Conservation (phyloP, 306 rosid genomes). For the Ochetophila trinervis region DNA sequence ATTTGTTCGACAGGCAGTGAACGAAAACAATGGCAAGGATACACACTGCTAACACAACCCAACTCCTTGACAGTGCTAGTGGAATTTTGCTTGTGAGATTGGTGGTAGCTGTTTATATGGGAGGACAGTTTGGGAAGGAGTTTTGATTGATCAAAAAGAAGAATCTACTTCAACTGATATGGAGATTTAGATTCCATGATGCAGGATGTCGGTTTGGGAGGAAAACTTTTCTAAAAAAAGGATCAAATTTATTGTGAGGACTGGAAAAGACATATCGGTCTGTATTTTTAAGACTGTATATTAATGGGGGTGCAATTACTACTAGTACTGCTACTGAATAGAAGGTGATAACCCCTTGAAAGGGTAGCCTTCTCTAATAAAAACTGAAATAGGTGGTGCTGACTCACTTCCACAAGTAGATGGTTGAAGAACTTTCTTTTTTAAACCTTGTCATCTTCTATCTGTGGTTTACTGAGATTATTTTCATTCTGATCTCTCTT, state of each 20-base stretch:
- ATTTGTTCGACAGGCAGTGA: slow-evolving; percentile 27
- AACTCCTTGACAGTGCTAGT: background rate
- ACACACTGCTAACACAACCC: slow-evolving; percentile 2
- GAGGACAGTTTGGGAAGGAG: no score
- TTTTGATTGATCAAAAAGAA: no score
- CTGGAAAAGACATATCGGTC: background rate
- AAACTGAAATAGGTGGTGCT: background rate
- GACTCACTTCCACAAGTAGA: background rate
- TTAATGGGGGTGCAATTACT: background rate
- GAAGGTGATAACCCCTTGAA: background rate
- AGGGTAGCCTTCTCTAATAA: background rate
- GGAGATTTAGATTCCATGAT: background rate
- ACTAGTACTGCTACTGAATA: background rate
- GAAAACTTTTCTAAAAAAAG: background rate
- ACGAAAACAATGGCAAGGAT: slow-evolving; percentile 20
- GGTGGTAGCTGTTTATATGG: background rate
- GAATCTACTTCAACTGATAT: no score
- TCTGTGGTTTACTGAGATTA: background rate
- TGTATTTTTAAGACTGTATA: background rate
- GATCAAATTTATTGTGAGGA: no score
- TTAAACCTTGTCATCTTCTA: background rate
- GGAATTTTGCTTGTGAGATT: background rate
- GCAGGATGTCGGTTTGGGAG: background rate
- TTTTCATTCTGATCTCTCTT: background rate
- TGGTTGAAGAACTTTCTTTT: slow-evolving; percentile 6